Evolutionary conservation across 306 rosid species (phyloP).

Genomic region (Quercus rubra): DNA sequence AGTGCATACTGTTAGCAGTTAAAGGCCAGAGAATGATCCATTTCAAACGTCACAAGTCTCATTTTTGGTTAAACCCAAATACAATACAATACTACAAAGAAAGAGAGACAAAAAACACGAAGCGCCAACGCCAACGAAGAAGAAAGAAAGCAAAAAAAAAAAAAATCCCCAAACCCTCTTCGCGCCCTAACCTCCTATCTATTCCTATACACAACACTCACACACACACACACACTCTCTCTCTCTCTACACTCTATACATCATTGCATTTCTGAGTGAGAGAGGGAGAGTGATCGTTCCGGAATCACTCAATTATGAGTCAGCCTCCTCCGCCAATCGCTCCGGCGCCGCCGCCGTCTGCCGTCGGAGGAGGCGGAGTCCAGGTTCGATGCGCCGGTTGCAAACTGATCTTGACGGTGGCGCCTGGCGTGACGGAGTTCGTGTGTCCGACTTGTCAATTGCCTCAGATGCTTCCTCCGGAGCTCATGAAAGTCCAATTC

Average conservation of each 20-base stretch:
- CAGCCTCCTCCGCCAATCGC: slow-evolving; percentile 46
- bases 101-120: neutral
- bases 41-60: neutral
- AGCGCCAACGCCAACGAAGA: neutral
- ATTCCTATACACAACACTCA: no score
- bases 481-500: slow-evolving; percentile 68
- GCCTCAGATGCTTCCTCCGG: slow-evolving; percentile 98
- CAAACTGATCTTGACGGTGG: slow-evolving; percentile 67
- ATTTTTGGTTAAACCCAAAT: neutral
- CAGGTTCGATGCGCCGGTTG: slow-evolving; percentile 98
- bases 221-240: neutral
- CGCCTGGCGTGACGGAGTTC: slow-evolving; percentile 76
- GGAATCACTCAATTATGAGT: slow-evolving; percentile 29
- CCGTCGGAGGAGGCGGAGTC: slow-evolving; percentile 40
- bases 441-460: slow-evolving; percentile 76
- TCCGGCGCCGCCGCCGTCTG: slow-evolving; percentile 12
- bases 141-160: slow-evolving; percentile 33
- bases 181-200: slow-evolving; percentile 7
- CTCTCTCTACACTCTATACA: neutral
- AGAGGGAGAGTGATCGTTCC: neutral
- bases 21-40: no score
- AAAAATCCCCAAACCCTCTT: slow-evolving; percentile 22
- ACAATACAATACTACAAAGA: neutral
- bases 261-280: neutral
- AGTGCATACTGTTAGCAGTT: no score